These are phyloP conservation scores for Pyrenopolyporus hunteri DNA, from an alignment of 495 filamentous ascomycete species.

Conservation along the genomic window DNA sequence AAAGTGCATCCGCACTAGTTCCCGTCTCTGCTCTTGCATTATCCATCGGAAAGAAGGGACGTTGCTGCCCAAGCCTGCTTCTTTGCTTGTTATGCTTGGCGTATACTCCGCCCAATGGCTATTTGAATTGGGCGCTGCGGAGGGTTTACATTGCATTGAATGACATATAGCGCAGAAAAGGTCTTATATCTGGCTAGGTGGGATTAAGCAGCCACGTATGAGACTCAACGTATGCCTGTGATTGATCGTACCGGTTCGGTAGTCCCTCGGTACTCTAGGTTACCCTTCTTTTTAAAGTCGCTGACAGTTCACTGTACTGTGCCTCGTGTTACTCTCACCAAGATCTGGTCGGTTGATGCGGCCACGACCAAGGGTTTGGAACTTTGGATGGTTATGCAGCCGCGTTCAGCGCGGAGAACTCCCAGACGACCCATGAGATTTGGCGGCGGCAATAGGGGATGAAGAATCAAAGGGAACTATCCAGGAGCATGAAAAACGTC, in stretches of 20 bases:
- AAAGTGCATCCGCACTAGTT: conserved; percentile 39
- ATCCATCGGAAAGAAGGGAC: conserved; percentile 31
- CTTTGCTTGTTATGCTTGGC: conserved; percentile 34
- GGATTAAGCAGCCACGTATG: conserved; percentile 41
- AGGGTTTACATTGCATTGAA: conserved; percentile 41
- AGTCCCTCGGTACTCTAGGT: conserved; percentile 38
- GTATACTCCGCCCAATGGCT: conserved; percentile 34
- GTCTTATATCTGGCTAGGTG: conserved; percentile 41
- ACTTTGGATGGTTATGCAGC: conserved; percentile 29
- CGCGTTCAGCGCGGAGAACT: conserved; percentile 35
- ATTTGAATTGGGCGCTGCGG: conserved; percentile 31
- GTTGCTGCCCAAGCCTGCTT: conserved; percentile 39
- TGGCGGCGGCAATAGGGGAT: conserved; percentile 21
- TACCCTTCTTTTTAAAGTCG: conserved; percentile 24
- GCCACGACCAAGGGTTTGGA: conserved; percentile 34
- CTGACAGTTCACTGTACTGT: conserved; percentile 35
- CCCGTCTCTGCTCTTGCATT: conserved; percentile 36
- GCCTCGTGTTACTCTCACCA: conserved; percentile 25
- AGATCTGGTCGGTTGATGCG: conserved; percentile 31
- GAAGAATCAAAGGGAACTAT: conserved; percentile 13
- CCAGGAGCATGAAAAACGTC: conserved; percentile 9
- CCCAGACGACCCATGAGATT: conserved; percentile 9
- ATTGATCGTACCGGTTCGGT: conserved; percentile 35
- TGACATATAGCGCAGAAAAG: conserved; percentile 40
- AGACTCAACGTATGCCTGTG: conserved; percentile 33